Conservation (phyloP, 352 stramenopile species). For the Pelagophyceae sp. region DNA sequence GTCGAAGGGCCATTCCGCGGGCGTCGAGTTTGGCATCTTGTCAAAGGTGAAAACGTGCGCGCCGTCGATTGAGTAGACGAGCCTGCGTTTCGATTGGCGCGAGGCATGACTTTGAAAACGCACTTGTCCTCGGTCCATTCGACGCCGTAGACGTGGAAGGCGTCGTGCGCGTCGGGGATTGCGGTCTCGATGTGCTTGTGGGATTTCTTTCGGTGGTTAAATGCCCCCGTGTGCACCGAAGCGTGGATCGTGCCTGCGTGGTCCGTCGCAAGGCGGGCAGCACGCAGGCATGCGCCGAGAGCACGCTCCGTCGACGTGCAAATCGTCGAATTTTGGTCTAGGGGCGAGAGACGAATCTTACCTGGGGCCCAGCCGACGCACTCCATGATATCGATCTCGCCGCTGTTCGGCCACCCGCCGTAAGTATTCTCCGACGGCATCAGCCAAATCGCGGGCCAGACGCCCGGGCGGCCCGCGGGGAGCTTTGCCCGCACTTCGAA, state of each 20-base stretch:
- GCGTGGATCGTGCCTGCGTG: slow-evolving; percentile 32
- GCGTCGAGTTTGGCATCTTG: slow-evolving; percentile 25
- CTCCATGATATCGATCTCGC: slow-evolving; percentile 44
- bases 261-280: no score
- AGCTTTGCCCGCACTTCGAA: slow-evolving; percentile 36
- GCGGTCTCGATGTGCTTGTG: slow-evolving; percentile 5
- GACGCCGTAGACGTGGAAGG: slow-evolving; percentile 35
- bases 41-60: slow-evolving; percentile 28
- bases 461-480: slow-evolving; percentile 28
- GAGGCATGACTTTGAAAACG: not conserved
- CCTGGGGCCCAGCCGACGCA: slow-evolving; percentile 35
- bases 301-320: no score
- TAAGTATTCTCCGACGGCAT: slow-evolving; percentile 31
- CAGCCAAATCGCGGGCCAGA: slow-evolving; percentile 42
- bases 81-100: not conserved
- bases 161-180: slow-evolving; percentile 20
- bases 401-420: slow-evolving; percentile 28
- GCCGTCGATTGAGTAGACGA: slow-evolving; percentile 36
- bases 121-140: slow-evolving; percentile 6
- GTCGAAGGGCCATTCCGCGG: slow-evolving; percentile 39
- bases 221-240: slow-evolving; percentile 23
- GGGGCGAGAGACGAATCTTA: no score
- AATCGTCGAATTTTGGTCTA: no score
- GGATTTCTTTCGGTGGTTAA: slow-evolving; percentile 4
- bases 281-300: no score